These are phyloP conservation scores for Ceratocystis smalleyi DNA, from an alignment of 2,329 filamentous ascomycete genomes.

Conservation along the genomic window DNA sequence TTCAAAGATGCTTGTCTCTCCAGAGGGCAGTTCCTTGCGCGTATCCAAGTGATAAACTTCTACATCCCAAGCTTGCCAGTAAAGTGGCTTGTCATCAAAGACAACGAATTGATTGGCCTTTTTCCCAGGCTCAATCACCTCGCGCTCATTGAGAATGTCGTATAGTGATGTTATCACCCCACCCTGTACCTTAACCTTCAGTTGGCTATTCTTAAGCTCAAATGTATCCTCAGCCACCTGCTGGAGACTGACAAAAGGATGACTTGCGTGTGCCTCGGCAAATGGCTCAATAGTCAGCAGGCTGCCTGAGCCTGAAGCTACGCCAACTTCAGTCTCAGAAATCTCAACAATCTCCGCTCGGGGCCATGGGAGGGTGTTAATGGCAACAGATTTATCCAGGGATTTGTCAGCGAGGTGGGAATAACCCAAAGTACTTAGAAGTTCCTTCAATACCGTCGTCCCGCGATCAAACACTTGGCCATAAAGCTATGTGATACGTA, in stretches of 20 bases:
- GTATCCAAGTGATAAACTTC: slow-evolving; percentile 91
- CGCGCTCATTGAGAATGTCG: slow-evolving; percentile 56
- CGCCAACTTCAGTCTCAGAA: slow-evolving; percentile 35
- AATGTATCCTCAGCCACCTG: slow-evolving; percentile 48
- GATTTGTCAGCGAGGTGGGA: slow-evolving; percentile 29
- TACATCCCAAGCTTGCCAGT: slow-evolving; percentile 97
- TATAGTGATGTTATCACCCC: slow-evolving; percentile 75
- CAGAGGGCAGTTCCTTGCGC: slow-evolving; percentile 55
- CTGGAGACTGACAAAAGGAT: slow-evolving; percentile 34
- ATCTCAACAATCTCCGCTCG: slow-evolving; percentile 59
- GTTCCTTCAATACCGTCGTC: slow-evolving; percentile 52
- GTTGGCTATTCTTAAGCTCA: slow-evolving; percentile 62
- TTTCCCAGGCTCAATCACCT: slow-evolving; percentile 56
- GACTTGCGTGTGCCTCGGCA: slow-evolving; percentile 29
- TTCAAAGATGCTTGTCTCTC: slow-evolving; percentile 56
- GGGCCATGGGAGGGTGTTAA: slow-evolving; percentile 82
- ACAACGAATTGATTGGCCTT: slow-evolving; percentile 87
- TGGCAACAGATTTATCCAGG: slow-evolving; percentile 33
- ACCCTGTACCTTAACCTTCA: slow-evolving; percentile 54
- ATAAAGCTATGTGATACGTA: slow-evolving; percentile 44
- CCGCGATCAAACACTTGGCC: slow-evolving; percentile 66
- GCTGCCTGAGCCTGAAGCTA: slow-evolving; percentile 42
- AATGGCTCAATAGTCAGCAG: slow-evolving; percentile 37
- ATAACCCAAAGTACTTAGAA: slow-evolving; percentile 53
- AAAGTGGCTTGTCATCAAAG: slow-evolving; percentile 92